These are phyloP conservation scores for Lepidium didymum DNA, from an alignment of 345 rosid genomes.

Conservation along the genomic window DNA sequence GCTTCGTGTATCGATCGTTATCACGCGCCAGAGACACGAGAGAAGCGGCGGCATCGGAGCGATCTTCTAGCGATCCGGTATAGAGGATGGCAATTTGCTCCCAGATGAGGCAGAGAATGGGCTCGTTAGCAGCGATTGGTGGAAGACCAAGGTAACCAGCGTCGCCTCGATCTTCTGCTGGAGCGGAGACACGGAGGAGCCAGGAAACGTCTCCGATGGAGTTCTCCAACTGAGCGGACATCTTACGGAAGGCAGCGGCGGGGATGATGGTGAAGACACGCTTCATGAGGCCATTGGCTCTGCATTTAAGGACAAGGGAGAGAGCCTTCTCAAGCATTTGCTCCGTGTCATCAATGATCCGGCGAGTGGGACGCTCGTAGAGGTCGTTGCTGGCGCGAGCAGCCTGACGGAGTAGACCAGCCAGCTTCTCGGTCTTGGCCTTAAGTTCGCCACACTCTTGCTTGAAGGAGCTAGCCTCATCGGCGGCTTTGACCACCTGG, in stretches of 20 bases:
- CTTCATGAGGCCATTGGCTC: slow-evolving; percentile 58
- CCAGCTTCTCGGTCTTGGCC: slow-evolving; percentile 67
- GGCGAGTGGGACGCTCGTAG: slow-evolving; percentile 79
- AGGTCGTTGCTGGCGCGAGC: slow-evolving; percentile 70
- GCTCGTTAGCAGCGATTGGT: slow-evolving; percentile 94
- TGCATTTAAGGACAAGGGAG: slow-evolving; percentile 57
- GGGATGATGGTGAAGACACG: slow-evolving; percentile 73
- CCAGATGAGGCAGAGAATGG: slow-evolving; percentile 85
- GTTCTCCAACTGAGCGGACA: slow-evolving; percentile 61
- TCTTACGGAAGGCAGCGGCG: slow-evolving; percentile 68
- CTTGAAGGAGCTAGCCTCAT: slow-evolving; percentile 60
- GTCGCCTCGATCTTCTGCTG: slow-evolving; percentile 65
- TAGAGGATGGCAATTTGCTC: slow-evolving; percentile 85
- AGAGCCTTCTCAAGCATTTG: slow-evolving; percentile 77
- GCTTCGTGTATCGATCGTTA: slow-evolving; percentile 82
- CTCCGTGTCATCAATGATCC: slow-evolving; percentile 75
- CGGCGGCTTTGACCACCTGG: slow-evolving; percentile 60
- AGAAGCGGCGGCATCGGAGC: slow-evolving; percentile 79
- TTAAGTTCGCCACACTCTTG: slow-evolving; percentile 72
- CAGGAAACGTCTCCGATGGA: slow-evolving; percentile 81
- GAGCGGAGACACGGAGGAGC: slow-evolving; percentile 88
- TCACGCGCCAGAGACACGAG: slow-evolving; percentile 82
- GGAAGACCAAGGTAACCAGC: slow-evolving; percentile 75
- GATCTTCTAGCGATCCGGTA: slow-evolving; percentile 60
- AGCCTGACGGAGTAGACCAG: slow-evolving; percentile 67